Conservation (phyloP, 768 basidiomycete species). For the Mrakia frigida region DNA sequence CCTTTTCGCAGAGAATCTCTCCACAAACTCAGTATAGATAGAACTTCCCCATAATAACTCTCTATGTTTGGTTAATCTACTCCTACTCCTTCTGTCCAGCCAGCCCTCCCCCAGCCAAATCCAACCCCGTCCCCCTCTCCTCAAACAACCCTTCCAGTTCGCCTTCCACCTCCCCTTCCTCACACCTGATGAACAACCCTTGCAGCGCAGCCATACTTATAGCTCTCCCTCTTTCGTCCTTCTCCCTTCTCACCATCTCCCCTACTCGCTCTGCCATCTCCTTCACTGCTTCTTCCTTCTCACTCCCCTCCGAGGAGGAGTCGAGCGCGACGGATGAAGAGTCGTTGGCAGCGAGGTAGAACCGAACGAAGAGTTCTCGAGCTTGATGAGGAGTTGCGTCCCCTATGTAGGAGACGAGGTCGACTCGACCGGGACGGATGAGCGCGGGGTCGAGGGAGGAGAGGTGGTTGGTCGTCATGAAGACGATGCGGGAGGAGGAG, state of each 20-base stretch:
- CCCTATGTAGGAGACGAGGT: slow-evolving; percentile 73
- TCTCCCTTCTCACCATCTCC: slow-evolving; percentile 54
- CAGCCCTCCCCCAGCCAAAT: neutral
- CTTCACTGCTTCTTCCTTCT: neutral
- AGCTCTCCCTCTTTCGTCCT: slow-evolving; percentile 50
- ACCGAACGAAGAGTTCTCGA: slow-evolving; percentile 66
- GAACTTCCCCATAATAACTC: no score
- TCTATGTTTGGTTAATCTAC: no score
- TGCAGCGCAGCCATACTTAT: slow-evolving; percentile 96
- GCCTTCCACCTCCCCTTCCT: slow-evolving; percentile 39
- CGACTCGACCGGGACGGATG: slow-evolving; percentile 91
- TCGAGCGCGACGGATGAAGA: neutral
- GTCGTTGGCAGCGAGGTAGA: slow-evolving; percentile 61
- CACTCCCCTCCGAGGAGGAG: neutral
- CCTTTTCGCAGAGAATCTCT: no score
- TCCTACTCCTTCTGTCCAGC: no score
- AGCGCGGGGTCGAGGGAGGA: slow-evolving; percentile 85
- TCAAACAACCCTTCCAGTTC: slow-evolving; percentile 36
- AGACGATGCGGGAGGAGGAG: slow-evolving; percentile 86
- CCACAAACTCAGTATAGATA: no score
- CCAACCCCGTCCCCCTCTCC: slow-evolving; percentile 13
- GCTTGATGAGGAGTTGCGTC: slow-evolving; percentile 82
- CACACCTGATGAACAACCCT: slow-evolving; percentile 81
- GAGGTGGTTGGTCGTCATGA: slow-evolving; percentile 98
- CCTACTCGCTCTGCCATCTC: slow-evolving; percentile 46